phyloP scores from a whole-genome alignment of 805 yeast species.

The Wickerhamomyces sydowiorum region DNA sequence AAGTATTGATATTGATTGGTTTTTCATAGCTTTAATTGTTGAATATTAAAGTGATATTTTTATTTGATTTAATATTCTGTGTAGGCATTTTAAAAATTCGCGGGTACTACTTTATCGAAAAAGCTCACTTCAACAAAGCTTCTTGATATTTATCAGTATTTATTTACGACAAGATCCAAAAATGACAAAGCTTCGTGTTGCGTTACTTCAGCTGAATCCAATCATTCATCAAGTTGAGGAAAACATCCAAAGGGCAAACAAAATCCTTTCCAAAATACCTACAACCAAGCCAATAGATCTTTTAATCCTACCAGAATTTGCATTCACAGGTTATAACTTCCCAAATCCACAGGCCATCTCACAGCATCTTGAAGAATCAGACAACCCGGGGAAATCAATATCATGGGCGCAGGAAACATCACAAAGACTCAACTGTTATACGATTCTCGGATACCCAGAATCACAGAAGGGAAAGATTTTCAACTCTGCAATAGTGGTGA shows the following conservation, averaged over 20 bases:
- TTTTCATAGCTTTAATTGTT: too few species aligned
- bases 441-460: conserved; percentile 85
- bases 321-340: conserved; percentile 81
- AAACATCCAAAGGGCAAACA: conserved; percentile 44
- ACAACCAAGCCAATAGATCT: conserved; percentile 43
- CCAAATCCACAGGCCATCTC: conserved; percentile 35
- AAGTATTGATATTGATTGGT: too few species aligned
- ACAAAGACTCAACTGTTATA: conserved; percentile 46
- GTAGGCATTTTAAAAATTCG: too few species aligned
- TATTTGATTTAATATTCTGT: too few species aligned
- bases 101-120: too few species aligned
- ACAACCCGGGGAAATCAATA: conserved; percentile 40
- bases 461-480: conserved; percentile 31
- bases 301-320: conserved; percentile 78
- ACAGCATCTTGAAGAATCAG: conserved; percentile 50
- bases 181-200: conserved; percentile 48
- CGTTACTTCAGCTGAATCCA: conserved; percentile 66
- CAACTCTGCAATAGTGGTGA: conserved; percentile 67
- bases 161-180: neutral
- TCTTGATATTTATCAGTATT: neutral
- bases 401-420: conserved; percentile 55
- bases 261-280: conserved; percentile 15
- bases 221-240: conserved; percentile 50
- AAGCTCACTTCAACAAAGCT: too few species aligned
- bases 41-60: too few species aligned